Conservation (phyloP, 148 eudicot genomes). For the Rhododendron molle region DNA sequence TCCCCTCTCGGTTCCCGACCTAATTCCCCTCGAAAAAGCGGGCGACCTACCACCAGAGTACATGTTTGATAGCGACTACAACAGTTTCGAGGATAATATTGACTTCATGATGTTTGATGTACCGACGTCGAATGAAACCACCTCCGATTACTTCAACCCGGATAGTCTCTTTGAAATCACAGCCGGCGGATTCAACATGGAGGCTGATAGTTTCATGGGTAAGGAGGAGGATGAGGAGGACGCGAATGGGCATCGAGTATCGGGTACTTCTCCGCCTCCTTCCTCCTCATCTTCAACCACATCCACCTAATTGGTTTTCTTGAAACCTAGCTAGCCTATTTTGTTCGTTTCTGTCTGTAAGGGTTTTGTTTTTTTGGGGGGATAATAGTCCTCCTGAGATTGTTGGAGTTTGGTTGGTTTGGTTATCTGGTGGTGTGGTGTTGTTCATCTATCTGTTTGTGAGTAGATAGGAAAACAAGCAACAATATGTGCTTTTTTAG, state of each 20-base stretch:
- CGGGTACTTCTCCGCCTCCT: neutral
- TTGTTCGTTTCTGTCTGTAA: neutral
- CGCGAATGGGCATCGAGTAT: neutral
- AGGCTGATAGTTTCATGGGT: neutral
- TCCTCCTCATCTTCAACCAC: neutral
- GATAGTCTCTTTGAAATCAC: conserved; percentile 11
- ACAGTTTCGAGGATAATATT: conserved; percentile 53
- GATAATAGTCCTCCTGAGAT: neutral
- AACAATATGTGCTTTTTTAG: neutral
- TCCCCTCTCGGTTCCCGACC: conserved; percentile 41
- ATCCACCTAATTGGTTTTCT: neutral
- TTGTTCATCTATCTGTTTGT: neutral
- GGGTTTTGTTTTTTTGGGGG: neutral
- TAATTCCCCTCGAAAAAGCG: conserved; percentile 40
- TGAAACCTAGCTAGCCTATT: neutral
- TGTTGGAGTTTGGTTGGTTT: conserved; percentile 7
- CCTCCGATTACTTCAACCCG: neutral
- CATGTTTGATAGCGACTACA: conserved; percentile 30
- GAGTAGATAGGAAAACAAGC: neutral
- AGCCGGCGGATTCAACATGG: neutral
- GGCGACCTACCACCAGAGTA: conserved; percentile 27
- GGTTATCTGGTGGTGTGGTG: neutral
- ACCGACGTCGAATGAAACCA: neutral
- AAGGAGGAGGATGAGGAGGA: neutral
- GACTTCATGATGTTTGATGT: conserved; percentile 60